Evolutionary conservation across 192 early-diverging fungal genomes (phyloP).

Genomic region (Rhizophagus prolifer): DNA sequence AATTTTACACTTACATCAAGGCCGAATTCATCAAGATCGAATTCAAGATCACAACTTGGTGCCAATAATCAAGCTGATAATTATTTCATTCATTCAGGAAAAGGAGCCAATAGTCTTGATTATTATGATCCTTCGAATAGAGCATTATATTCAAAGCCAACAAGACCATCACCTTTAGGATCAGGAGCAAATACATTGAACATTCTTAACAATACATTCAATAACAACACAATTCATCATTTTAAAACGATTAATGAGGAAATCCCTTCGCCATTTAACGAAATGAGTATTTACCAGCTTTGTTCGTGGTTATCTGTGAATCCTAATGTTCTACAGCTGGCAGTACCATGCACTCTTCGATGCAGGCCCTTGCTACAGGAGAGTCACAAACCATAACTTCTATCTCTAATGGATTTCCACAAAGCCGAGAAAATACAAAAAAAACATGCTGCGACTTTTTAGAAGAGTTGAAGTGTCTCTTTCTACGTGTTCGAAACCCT

Average conservation of each 20-base stretch:
- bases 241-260: neutral
- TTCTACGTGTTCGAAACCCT: neutral
- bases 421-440: no score
- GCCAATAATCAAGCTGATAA: no score
- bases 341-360: neutral
- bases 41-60: no score
- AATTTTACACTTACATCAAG: no score
- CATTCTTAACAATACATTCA: neutral
- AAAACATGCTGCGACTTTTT: neutral
- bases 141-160: no score
- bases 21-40: no score
- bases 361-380: neutral
- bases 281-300: neutral
- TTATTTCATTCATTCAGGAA: no score
- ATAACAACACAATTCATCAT: neutral
- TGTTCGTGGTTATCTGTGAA: neutral
- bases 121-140: no score
- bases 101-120: no score
- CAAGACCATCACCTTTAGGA: neutral
- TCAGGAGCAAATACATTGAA: no score
- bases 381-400: neutral
- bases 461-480: conserved; percentile 7
- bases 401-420: no score
- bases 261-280: neutral
- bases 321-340: neutral